These are phyloP conservation scores for Neurospora sp. DNA, from an alignment of 495 filamentous ascomycete species.

Conservation along the genomic window DNA sequence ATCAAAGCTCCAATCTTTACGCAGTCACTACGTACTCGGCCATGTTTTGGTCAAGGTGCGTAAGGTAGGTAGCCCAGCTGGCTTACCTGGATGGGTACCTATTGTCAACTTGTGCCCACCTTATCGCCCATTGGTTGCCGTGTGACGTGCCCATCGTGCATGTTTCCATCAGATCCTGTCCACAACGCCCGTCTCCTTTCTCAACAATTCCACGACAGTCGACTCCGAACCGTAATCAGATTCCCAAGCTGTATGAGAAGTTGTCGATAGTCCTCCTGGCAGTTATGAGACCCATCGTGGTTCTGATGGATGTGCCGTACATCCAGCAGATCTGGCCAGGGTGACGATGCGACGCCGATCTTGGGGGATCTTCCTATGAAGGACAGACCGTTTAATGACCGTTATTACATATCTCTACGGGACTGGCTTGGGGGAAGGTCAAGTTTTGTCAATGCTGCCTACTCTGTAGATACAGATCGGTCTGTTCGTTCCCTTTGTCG, in stretches of 20 bases:
- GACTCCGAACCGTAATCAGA: neutral
- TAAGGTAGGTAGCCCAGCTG: neutral
- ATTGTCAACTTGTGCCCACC: neutral
- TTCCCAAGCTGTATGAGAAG: neutral
- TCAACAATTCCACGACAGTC: neutral
- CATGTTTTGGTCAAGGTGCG: neutral
- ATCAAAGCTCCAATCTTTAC: neutral
- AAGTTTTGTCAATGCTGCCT: neutral
- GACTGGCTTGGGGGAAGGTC: neutral
- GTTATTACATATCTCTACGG: neutral
- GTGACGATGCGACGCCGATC: neutral
- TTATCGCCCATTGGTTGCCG: neutral
- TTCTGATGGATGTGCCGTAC: neutral
- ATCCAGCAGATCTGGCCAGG: neutral
- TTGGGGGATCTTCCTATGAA: neutral
- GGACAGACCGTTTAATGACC: neutral
- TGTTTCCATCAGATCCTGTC: neutral
- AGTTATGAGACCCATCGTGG: neutral
- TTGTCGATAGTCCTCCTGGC: neutral
- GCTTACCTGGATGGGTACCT: neutral
- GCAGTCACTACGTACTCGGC: neutral
- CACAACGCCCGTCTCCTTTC: neutral
- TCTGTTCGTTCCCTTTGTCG: neutral
- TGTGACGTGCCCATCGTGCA: neutral
- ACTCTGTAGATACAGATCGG: neutral